Evolutionary conservation across 495 filamentous ascomycete genomes (phyloP).

Genomic region (Neurospora sublineolata): DNA sequence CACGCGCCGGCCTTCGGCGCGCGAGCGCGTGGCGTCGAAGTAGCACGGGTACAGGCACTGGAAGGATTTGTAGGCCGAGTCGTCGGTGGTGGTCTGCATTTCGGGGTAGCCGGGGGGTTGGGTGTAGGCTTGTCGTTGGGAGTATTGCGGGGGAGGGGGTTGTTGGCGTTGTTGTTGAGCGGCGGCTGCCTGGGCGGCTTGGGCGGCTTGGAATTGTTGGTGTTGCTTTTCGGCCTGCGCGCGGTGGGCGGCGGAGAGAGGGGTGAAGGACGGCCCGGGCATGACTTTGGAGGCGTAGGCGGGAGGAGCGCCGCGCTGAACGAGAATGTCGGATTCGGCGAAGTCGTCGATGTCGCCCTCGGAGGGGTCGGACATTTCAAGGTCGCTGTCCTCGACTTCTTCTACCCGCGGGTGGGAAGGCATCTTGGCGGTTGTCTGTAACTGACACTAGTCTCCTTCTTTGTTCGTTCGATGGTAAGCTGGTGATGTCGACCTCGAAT

Average conservation of each 20-base stretch:
- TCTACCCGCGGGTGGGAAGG: slow-evolving; percentile 71
- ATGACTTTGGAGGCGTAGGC: slow-evolving; percentile 1
- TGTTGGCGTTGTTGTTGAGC: slow-evolving; percentile 13
- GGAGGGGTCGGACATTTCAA: slow-evolving; percentile 62
- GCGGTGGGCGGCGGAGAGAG: slow-evolving; percentile 9
- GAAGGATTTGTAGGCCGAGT: slow-evolving; percentile 56
- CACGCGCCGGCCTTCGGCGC: slow-evolving; percentile 71
- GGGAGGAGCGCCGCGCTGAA: slow-evolving; percentile 3
- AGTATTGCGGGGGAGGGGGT: slow-evolving; percentile 5
- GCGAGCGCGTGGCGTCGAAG: slow-evolving; percentile 68
- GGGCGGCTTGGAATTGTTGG: slow-evolving; percentile 10
- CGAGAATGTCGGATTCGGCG: slow-evolving; percentile 35
- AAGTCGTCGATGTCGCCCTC: slow-evolving; percentile 55
- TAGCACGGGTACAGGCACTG: slow-evolving; percentile 92
- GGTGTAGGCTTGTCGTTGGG: slow-evolving; percentile 8
- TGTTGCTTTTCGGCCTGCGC: background rate
- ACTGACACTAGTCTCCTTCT: background rate
- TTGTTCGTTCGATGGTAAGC: slow-evolving; percentile 2
- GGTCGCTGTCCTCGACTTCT: slow-evolving; percentile 74
- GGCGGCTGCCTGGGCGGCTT: slow-evolving; percentile 22
- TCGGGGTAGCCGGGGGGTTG: slow-evolving; percentile 17
- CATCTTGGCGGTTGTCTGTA: slow-evolving; percentile 40
- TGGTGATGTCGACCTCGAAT: background rate
- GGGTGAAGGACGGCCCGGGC: background rate
- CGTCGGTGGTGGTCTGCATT: slow-evolving; percentile 33